phyloP scores from a whole-genome alignment of 2,329 filamentous ascomycete species.

The Metarhizium rileyi region DNA sequence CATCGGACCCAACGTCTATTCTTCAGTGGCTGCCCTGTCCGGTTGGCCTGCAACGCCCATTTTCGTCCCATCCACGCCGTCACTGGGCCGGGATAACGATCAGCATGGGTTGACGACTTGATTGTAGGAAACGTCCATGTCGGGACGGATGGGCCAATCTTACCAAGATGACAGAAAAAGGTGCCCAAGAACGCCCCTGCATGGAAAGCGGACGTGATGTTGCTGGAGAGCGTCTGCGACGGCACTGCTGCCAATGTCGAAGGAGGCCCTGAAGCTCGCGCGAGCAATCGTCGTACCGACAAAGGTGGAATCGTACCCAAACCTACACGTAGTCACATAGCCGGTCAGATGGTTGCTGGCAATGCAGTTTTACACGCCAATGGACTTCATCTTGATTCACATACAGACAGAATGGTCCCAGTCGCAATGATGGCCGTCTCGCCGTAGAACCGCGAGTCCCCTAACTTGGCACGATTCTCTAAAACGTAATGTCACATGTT shows the following conservation, averaged over 20 bases:
- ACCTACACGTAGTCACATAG: conserved; percentile 18
- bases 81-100: too few relatives aligned
- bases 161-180: background rate
- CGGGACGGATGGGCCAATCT: background rate
- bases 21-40: too few relatives aligned
- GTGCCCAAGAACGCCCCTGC: background rate
- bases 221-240: background rate
- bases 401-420: too few relatives aligned
- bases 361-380: too few relatives aligned
- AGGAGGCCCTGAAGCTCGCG: conserved; percentile 35
- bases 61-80: background rate
- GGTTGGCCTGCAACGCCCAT: conserved; percentile 1
- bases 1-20: too few relatives aligned
- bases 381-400: too few relatives aligned
- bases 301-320: conserved; percentile 45
- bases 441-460: too few relatives aligned
- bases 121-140: background rate
- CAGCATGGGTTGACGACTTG: too few relatives aligned
- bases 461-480: too few relatives aligned
- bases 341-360: too few relatives aligned
- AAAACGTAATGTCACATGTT: too few relatives aligned
- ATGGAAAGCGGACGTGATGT: conserved; percentile 1
- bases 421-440: too few relatives aligned
- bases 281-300: conserved; percentile 44
- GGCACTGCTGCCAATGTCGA: conserved; percentile 20